Evolutionary conservation across 2,329 filamentous ascomycete species (phyloP).

Genomic region (Claviceps spartinae): DNA sequence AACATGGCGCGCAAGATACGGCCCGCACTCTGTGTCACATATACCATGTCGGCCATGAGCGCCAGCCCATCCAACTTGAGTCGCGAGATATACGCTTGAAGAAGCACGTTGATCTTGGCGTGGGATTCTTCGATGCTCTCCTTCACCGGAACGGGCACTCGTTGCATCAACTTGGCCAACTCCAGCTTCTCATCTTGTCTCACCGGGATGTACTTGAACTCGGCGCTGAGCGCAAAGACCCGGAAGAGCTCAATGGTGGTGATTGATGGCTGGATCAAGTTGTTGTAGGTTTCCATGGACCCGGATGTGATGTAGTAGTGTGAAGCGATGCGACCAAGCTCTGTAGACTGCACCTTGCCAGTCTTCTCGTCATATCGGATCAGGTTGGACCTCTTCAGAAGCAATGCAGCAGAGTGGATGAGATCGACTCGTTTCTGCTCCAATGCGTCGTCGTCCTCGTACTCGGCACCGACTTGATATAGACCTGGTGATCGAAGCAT

Average conservation of each 20-base stretch:
- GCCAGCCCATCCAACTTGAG: slow-evolving; percentile 88
- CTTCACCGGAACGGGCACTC: slow-evolving; percentile 92
- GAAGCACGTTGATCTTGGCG: slow-evolving; percentile 92
- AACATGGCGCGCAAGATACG: slow-evolving; percentile 93
- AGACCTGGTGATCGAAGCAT: slow-evolving; percentile 93
- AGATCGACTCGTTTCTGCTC: slow-evolving; percentile 98
- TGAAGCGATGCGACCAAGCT: slow-evolving; percentile 87
- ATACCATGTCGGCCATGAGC: slow-evolving; percentile 96
- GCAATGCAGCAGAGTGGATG: slow-evolving; percentile 79
- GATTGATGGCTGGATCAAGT: slow-evolving; percentile 84
- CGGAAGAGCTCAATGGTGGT: slow-evolving; percentile 93
- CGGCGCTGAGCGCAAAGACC: slow-evolving; percentile 87
- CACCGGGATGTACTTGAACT: slow-evolving; percentile 98
- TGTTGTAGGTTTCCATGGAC: slow-evolving; percentile 96
- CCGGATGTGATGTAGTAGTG: slow-evolving; percentile 97
- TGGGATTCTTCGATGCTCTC: slow-evolving; percentile 94
- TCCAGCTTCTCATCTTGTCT: slow-evolving; percentile 96
- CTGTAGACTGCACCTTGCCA: slow-evolving; percentile 77
- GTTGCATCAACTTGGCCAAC: slow-evolving; percentile 75
- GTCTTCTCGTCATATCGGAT: slow-evolving; percentile 93
- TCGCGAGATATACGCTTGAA: slow-evolving; percentile 92
- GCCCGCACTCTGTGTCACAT: slow-evolving; percentile 93
- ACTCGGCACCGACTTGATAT: slow-evolving; percentile 92
- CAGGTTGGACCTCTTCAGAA: slow-evolving; percentile 76
- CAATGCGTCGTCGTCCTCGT: slow-evolving; percentile 78